Conservation (phyloP, 2,329 filamentous ascomycete species). For the Ophiocordyceps polyrhachis-furcata region DNA sequence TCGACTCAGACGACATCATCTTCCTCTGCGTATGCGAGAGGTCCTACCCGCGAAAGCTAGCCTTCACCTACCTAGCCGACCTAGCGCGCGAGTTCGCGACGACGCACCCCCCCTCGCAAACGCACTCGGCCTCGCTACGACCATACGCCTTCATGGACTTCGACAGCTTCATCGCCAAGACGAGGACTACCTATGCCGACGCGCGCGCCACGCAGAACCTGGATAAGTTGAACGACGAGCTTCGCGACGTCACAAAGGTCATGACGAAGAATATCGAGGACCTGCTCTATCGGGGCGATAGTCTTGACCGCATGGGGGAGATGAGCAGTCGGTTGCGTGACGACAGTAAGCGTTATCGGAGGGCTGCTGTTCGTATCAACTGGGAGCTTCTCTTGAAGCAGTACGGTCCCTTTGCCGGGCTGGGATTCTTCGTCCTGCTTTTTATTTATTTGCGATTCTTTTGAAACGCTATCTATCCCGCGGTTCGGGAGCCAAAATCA, state of each 20-base stretch:
- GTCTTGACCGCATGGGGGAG: constrained; percentile 91
- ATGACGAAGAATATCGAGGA: constrained; percentile 99
- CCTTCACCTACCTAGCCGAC: constrained; percentile 94
- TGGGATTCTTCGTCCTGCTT: constrained; percentile 66
- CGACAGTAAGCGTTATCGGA: constrained; percentile 85
- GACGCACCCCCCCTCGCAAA: constrained; percentile 57
- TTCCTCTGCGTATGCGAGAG: constrained; percentile 89
- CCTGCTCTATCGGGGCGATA: constrained; percentile 83
- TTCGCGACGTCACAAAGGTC: constrained; percentile 93
- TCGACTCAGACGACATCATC: constrained; percentile 55
- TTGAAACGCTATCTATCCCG: constrained; percentile 18
- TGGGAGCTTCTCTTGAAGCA: constrained; percentile 95
- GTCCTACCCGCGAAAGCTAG: constrained; percentile 91
- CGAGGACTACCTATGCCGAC: constrained; percentile 87
- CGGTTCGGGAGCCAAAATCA: no score
- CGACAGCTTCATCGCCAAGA: constrained; percentile 88
- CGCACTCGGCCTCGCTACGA: constrained; percentile 55
- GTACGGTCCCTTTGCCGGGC: constrained; percentile 75
- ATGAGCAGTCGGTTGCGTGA: constrained; percentile 73
- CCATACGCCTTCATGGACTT: constrained; percentile 98
- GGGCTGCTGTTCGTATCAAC: constrained; percentile 87
- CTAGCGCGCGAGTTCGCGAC: constrained; percentile 78
- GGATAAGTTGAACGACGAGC: constrained; percentile 88
- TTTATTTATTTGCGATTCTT: constrained; percentile 93
- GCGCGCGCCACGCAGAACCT: constrained; percentile 80